Conservation (phyloP, 129 eudicot genomes). For the Lonicera japonica region DNA sequence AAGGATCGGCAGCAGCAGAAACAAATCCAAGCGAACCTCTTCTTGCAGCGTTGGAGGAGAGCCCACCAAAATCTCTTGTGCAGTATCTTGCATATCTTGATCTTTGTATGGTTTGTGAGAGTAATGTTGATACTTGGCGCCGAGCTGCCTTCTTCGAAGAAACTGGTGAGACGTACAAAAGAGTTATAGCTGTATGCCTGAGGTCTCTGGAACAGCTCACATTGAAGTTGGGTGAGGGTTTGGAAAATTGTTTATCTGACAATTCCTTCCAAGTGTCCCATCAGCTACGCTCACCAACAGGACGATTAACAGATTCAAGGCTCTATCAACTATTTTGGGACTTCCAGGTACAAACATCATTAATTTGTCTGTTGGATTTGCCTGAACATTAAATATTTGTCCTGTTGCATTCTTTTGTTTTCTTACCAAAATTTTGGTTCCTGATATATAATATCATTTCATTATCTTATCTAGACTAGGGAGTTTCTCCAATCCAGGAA, state of each 20-base stretch:
- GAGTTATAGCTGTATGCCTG: constrained; percentile 67
- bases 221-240: constrained; percentile 43
- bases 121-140: constrained; percentile 80
- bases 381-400: not conserved
- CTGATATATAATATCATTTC: not conserved
- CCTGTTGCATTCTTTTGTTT: not conserved
- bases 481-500: not conserved
- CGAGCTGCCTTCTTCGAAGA: constrained; percentile 96
- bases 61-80: constrained; percentile 50
- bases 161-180: constrained; percentile 85
- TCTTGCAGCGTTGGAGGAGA: constrained; percentile 75
- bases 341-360: constrained; percentile 52
- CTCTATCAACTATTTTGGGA: constrained; percentile 55
- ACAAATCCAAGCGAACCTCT: constrained; percentile 86
- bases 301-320: constrained; percentile 29
- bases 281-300: constrained; percentile 56
- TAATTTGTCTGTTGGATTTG: too few relatives aligned
- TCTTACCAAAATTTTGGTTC: not conserved
- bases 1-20: constrained; percentile 95
- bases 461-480: not conserved
- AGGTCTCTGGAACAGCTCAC: constrained; percentile 75
- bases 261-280: constrained; percentile 49
- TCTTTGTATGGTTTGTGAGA: constrained; percentile 84
- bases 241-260: constrained; percentile 36
- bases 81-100: constrained; percentile 89